Conservation (phyloP, 2,329 filamentous ascomycete genomes). For the Arthrobotrys conoides region DNA sequence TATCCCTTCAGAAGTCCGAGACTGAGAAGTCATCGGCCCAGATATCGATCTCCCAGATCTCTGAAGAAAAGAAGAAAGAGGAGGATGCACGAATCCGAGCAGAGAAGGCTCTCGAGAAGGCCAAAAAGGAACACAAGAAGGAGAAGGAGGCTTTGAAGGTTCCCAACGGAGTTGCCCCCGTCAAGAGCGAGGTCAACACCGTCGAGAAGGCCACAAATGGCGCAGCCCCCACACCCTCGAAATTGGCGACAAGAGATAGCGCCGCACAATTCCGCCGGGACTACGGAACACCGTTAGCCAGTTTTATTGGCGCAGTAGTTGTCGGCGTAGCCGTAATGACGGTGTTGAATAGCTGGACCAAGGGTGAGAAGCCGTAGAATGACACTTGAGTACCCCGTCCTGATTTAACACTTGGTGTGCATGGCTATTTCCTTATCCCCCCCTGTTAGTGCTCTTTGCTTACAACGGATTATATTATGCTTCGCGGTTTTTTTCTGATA, state of each 20-base stretch:
- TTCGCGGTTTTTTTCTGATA: constrained; percentile 8
- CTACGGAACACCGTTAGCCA: constrained; percentile 80
- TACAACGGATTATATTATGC: constrained; percentile 27
- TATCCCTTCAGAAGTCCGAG: constrained; percentile 44
- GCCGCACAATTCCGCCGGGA: constrained; percentile 63
- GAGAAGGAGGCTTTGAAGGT: constrained; percentile 67
- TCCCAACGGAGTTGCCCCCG: constrained; percentile 69
- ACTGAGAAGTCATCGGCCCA: constrained; percentile 45
- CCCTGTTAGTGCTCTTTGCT: constrained; percentile 4
- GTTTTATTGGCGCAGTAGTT: constrained; percentile 84
- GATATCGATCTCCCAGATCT: constrained; percentile 40
- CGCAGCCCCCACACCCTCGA: constrained; percentile 68
- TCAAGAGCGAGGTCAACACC: constrained; percentile 69
- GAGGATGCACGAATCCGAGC: constrained; percentile 48
- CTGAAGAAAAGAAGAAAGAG: constrained; percentile 51
- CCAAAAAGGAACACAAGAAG: constrained; percentile 62
- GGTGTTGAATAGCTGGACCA: constrained; percentile 86
- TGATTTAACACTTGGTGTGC: constrained; percentile 3
- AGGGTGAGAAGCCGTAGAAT: constrained; percentile 67
- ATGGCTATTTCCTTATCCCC: constrained; percentile 13
- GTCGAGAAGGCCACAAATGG: constrained; percentile 66
- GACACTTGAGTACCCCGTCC: constrained; percentile 21
- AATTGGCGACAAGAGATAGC: constrained; percentile 64
- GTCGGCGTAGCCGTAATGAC: constrained; percentile 88
- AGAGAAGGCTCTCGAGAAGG: constrained; percentile 63